phyloP scores from a whole-genome alignment of 139 green algal genomes.

The Pleodorina starrii region DNA sequence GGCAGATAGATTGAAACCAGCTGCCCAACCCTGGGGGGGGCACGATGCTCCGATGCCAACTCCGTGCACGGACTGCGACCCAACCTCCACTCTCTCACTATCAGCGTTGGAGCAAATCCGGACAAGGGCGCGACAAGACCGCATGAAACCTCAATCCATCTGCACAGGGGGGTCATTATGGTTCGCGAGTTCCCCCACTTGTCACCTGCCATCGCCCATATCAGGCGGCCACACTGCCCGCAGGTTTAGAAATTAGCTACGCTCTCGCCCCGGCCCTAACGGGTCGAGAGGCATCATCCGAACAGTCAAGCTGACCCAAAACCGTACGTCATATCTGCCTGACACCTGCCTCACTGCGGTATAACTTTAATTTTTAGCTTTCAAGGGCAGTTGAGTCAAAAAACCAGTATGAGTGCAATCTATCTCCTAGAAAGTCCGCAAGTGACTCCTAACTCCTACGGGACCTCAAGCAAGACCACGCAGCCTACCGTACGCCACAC shows the following conservation, averaged over 20 bases:
- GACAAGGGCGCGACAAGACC: no score
- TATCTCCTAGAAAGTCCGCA: background rate
- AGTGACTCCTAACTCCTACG: background rate
- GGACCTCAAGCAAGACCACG: background rate
- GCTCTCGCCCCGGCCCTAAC: background rate
- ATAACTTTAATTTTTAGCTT: slow-evolving; percentile 36
- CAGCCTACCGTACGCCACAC: background rate
- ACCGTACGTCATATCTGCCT: slow-evolving; percentile 15
- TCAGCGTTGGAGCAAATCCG: no score
- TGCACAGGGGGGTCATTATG: no score
- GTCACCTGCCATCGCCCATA: no score
- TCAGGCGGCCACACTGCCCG: background rate
- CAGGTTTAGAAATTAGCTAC: background rate
- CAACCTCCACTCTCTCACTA: no score
- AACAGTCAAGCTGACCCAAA: slow-evolving; percentile 6
- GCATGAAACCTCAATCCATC: no score
- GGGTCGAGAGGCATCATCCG: slow-evolving; percentile 10
- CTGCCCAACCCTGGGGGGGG: no score
- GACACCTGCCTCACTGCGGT: slow-evolving; percentile 21
- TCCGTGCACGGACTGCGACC: no score
- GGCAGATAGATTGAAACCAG: no score
- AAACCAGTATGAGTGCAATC: slow-evolving; percentile 4
- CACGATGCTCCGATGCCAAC: no score
- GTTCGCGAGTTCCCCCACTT: no score
- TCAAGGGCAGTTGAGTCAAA: slow-evolving; percentile 11